A percentile compares a stretch with the other conserved stretches of the same genome.
Conservation (phyloP, 352 stramenopile genomes). For the Globisporangium abappressorium region DNA sequence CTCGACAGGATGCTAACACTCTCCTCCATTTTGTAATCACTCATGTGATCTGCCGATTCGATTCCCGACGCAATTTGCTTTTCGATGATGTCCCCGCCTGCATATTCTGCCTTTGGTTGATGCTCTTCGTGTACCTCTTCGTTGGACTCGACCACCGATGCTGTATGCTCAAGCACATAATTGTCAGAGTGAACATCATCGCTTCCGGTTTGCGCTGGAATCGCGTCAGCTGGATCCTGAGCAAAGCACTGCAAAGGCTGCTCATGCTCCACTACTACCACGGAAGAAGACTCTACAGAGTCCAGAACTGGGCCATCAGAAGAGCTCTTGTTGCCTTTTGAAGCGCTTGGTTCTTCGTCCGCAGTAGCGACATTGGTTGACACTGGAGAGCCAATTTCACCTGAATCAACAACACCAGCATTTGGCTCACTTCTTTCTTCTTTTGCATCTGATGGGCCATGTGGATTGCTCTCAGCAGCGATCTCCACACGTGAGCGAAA, state of each 20-base stretch:
- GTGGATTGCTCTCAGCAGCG: not conserved
- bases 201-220: not conserved
- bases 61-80: slow-evolving; percentile 8
- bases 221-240: not conserved
- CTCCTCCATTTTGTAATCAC: not conserved
- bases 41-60: not conserved
- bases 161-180: not conserved
- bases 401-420: not conserved
- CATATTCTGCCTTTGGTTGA: not conserved
- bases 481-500: not conserved
- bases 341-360: not conserved
- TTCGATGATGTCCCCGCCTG: not conserved
- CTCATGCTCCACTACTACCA: not conserved
- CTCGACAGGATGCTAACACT: not conserved
- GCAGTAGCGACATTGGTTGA: not conserved
- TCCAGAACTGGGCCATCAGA: not conserved
- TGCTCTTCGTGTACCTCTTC: not conserved
- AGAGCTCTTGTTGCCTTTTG: not conserved
- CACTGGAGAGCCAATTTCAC: not conserved
- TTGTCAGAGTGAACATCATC: not conserved
- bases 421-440: not conserved
- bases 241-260: not conserved
- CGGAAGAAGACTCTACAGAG: not conserved
- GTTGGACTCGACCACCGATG: not conserved
- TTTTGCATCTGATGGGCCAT: not conserved